These are phyloP conservation scores for Trypanosoma conorhini DNA, from an alignment of 208 protist genomes.

Conservation along the genomic window DNA sequence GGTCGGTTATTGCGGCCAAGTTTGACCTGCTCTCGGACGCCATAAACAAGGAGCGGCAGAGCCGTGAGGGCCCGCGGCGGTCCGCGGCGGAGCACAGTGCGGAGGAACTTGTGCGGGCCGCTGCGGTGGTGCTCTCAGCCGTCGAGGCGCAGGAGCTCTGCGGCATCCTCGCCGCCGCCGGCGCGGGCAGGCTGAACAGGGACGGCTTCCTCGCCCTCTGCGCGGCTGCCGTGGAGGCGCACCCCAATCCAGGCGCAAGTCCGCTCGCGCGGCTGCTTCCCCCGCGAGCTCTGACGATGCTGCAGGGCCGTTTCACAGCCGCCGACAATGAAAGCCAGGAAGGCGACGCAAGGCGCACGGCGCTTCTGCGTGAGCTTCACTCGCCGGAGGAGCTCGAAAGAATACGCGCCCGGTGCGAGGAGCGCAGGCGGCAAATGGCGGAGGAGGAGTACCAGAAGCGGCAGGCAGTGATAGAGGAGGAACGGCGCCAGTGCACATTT, in stretches of 20 bases:
- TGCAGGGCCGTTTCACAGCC: not conserved
- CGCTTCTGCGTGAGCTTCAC: constrained; percentile 35
- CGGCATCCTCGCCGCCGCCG: constrained; percentile 43
- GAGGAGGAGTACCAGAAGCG: constrained; percentile 36
- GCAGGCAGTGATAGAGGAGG: constrained; percentile 31
- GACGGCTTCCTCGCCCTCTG: constrained; percentile 45
- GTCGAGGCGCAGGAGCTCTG: constrained; percentile 68
- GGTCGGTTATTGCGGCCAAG: constrained; percentile 54
- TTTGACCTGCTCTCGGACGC: constrained; percentile 41
- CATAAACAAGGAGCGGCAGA: constrained; percentile 16
- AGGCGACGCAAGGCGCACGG: not conserved
- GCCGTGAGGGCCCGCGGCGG: constrained; percentile 23
- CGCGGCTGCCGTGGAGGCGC: constrained; percentile 15
- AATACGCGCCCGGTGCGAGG: constrained; percentile 39
- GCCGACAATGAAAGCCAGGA: not conserved
- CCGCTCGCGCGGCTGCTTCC: constrained; percentile 9
- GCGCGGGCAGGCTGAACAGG: constrained; percentile 34
- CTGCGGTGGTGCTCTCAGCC: constrained; percentile 52
- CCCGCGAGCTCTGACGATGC: not conserved
- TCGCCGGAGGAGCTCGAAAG: constrained; percentile 46
- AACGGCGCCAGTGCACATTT: constrained; percentile 45
- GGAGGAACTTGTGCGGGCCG: constrained; percentile 48
- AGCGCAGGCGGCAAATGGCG: constrained; percentile 37
- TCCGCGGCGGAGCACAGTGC: constrained; percentile 29
- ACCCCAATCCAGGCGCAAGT: constrained; percentile 28